Base-by-base conservation (phyloP, 1,284 basidiomycete genomes). In the Trichosporon sp. region DNA sequence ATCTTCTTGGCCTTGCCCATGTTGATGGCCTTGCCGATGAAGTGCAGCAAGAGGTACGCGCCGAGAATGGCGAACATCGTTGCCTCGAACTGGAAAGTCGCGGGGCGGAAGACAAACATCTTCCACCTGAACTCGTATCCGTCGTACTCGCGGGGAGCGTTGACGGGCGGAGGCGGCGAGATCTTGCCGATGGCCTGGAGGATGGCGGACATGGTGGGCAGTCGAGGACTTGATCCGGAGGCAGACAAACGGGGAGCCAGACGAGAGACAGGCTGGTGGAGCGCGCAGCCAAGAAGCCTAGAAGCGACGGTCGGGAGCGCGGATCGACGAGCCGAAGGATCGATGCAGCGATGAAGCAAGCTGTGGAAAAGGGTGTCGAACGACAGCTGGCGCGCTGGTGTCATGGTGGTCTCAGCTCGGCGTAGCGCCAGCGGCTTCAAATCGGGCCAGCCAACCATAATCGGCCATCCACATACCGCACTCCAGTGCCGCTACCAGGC, bases 71-170 rank as follows among this genome's bases (percentile, higher is more conserved):
- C 79, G 15, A 91, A 74, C 60, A 91, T 85, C 70, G 85, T 84
- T 0, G 83, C 86, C 80, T 95, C 92, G 23, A 84, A 84, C 79
- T 89, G 84, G 83, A 94, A 90, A 25, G 88, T 89, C 88, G 89
- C 90, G 12, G 93, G 93, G 64, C 92, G 85, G 83, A 95, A 92
- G 58, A 89, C 87, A 75, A 95, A 83, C 72, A 89, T 86, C 78
- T 87, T 90, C 89, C 90, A 93, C 72, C 83, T 85, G 78, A 86
- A 88, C 80, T 95, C 87, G 62, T 87, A 80, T 18, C 92, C 90
- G 23, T 85, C 79, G 75, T 89, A 90, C 34, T 88, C 83, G 9
- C 82, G 78, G 2, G 81, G 68, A 6, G 68, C 35, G 12, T 75
- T 72, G 6, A 68, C 58, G n/a, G 78, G 72, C 31, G 67, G 64